Conservation (phyloP, 495 filamentous ascomycete species). For the Physcia stellaris region DNA sequence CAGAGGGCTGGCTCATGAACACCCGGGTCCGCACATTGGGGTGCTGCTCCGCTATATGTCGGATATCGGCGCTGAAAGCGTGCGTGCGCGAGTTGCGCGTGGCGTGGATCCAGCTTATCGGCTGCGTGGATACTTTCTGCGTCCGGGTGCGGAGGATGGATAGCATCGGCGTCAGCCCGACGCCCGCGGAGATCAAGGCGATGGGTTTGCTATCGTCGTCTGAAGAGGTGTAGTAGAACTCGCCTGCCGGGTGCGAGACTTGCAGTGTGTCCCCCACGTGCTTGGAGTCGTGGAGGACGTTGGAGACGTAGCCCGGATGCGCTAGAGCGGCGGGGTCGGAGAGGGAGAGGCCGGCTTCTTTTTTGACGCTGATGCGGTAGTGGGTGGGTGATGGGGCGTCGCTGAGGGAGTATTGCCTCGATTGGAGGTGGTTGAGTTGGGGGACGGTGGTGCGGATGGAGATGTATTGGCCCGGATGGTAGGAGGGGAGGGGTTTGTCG, state of each 20-base stretch:
- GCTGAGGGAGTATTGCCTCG: constrained; percentile 61
- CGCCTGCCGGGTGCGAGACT: constrained; percentile 54
- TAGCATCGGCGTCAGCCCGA: constrained; percentile 54
- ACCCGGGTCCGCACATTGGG: constrained; percentile 26
- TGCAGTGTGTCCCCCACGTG: constrained; percentile 44
- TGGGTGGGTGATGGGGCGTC: constrained; percentile 42
- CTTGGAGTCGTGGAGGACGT: constrained; percentile 49
- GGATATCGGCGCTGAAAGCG: constrained; percentile 40
- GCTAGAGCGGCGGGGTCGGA: constrained; percentile 25
- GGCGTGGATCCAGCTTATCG: constrained; percentile 50
- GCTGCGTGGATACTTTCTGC: constrained; percentile 26
- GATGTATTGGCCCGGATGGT: constrained; percentile 58
- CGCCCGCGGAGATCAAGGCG: constrained; percentile 58
- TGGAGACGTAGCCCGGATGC: constrained; percentile 54
- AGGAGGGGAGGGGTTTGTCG: constrained; percentile 41
- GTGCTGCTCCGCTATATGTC: constrained; percentile 26
- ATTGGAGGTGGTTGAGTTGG: constrained; percentile 43
- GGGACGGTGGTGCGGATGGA: constrained; percentile 45
- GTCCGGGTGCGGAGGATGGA: constrained; percentile 50
- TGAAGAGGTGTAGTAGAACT: constrained; percentile 46
- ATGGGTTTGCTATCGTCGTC: constrained; percentile 33
- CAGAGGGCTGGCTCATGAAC: constrained; percentile 20
- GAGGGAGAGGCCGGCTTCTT: constrained; percentile 37
- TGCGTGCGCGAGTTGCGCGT: constrained; percentile 31
- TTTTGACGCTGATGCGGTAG: constrained; percentile 62